Conservation (phyloP, 208 protist genomes). For the Naegleria gruberi region DNA sequence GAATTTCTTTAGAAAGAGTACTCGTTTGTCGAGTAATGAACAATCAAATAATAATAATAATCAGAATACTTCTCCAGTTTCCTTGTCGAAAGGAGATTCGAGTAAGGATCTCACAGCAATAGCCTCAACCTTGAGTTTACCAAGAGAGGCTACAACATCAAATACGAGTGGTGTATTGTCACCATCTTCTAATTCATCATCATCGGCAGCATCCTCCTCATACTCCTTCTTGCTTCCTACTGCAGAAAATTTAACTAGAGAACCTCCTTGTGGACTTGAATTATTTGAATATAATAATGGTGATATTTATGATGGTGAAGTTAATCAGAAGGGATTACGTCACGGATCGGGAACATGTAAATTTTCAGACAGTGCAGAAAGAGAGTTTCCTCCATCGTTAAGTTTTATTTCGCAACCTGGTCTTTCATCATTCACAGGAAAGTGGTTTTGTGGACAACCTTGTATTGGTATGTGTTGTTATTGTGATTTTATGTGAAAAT, state of each 20-base stretch:
- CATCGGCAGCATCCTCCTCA: neutral
- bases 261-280: neutral
- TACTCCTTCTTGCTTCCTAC: neutral
- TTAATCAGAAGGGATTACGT: neutral
- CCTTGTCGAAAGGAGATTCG: too few relatives aligned
- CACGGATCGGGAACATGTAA: neutral
- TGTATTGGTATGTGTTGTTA: neutral
- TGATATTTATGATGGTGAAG: neutral
- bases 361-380: neutral
- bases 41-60: too few relatives aligned
- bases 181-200: neutral
- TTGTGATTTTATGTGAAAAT: neutral
- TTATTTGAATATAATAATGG: neutral
- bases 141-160: too few relatives aligned
- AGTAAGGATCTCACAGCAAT: too few relatives aligned
- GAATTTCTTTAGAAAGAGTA: too few relatives aligned
- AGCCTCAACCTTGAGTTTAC: too few relatives aligned
- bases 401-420: neutral
- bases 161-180: too few relatives aligned
- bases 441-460: neutral
- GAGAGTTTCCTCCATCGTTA: neutral
- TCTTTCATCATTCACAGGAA: neutral
- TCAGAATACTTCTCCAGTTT: too few relatives aligned
- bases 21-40: too few relatives aligned
- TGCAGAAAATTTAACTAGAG: neutral